Percentiles rank a stretch among this genome's conserved stretches.
These are phyloP conservation scores for Domatiomyces catenatus DNA, from an alignment of 2,329 filamentous ascomycete species.

Conservation along the genomic window DNA sequence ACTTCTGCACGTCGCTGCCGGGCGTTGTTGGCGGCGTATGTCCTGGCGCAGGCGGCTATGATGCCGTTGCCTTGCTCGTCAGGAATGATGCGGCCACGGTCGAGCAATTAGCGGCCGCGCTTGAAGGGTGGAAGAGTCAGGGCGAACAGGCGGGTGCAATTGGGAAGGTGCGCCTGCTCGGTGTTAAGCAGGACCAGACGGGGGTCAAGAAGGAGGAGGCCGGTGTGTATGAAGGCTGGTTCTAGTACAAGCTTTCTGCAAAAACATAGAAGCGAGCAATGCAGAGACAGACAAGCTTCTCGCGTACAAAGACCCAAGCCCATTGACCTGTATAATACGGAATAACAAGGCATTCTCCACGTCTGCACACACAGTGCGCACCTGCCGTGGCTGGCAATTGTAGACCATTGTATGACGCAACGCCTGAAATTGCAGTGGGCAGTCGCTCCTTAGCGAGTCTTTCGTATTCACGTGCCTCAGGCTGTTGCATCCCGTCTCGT, in stretches of 20 bases:
- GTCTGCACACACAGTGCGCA: too few species aligned
- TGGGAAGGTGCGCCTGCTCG: constrained; percentile 29
- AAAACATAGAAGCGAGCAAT: too few species aligned
- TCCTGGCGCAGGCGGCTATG: constrained; percentile 83
- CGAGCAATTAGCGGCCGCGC: constrained; percentile 42
- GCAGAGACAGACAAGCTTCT: too few species aligned
- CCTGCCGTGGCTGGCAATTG: too few species aligned
- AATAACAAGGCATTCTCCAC: too few species aligned
- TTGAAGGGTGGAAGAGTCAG: constrained; percentile 48
- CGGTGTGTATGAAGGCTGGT: background rate
- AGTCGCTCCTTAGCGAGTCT: background rate
- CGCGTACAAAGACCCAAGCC: too few species aligned
- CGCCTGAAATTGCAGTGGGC: background rate
- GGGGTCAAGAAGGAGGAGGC: constrained; percentile 27
- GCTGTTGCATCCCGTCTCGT: background rate
- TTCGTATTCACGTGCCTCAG: background rate
- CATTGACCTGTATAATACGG: too few species aligned
- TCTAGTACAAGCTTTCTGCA: background rate
- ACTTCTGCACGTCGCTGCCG: constrained; percentile 53
- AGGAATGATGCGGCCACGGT: constrained; percentile 55
- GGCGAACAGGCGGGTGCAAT: constrained; percentile 24
- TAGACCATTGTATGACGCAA: too few species aligned
- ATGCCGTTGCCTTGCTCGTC: constrained; percentile 71
- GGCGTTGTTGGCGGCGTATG: constrained; percentile 87
- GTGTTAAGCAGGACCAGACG: constrained; percentile 32